A percentile compares a stretch with the other conserved stretches of the same genome.
Conservation (phyloP, 495 filamentous ascomycete genomes). For the Daldinia caldariorum region DNA sequence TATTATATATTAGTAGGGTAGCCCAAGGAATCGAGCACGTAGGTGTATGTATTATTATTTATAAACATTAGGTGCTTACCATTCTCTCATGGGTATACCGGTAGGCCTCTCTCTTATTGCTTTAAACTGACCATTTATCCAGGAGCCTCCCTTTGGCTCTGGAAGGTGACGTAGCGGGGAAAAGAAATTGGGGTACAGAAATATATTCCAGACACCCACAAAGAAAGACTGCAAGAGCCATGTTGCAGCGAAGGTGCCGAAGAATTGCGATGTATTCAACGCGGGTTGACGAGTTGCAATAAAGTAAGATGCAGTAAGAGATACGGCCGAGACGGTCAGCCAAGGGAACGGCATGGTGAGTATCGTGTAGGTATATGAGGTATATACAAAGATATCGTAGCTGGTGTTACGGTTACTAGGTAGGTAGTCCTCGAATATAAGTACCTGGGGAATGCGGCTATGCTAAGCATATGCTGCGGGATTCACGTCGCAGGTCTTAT, state of each 20-base stretch:
- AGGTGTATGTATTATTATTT: no score
- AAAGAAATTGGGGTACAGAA: conserved; percentile 77
- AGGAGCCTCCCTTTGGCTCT: conserved; percentile 56
- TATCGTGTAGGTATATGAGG: no score
- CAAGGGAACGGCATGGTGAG: conserved; percentile 43
- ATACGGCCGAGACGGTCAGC: conserved; percentile 35
- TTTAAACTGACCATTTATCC: conserved; percentile 65
- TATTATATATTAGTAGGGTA: conserved; percentile 22
- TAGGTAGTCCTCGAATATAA: no score
- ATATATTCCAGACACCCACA: conserved; percentile 57
- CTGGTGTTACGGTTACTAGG: conserved; percentile 5
- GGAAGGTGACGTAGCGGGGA: conserved; percentile 77
- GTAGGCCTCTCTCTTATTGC: conserved; percentile 66
- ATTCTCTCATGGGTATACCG: conserved; percentile 61
- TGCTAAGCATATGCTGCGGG: conserved; percentile 3
- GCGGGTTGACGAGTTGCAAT: conserved; percentile 41
- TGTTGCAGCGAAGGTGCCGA: conserved; percentile 38
- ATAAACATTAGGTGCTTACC: not conserved
- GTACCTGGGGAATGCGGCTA: not conserved
- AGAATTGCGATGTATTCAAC: conserved; percentile 42
- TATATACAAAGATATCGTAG: not conserved
- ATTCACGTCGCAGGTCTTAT: conserved; percentile 8
- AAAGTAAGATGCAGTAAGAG: conserved; percentile 49
- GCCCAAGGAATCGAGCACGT: not conserved
- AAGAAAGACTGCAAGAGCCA: conserved; percentile 45